phyloP scores from a whole-genome alignment of 495 filamentous ascomycete species.

The Antarctomyces pellizariae region DNA sequence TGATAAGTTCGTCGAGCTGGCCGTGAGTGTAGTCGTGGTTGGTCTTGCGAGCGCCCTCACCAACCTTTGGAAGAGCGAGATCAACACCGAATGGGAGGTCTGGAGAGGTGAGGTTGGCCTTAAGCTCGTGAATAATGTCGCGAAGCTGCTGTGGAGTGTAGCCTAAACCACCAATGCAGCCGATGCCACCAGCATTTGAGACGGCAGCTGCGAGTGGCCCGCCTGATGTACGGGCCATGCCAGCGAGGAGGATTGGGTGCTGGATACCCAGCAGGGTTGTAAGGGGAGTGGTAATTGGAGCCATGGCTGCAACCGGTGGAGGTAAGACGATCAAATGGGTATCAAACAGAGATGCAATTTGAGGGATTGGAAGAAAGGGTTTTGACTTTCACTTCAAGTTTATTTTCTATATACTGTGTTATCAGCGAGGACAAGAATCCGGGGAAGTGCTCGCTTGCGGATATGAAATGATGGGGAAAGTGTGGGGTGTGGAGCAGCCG shows the following conservation, averaged over 20 bases:
- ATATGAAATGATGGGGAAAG: no score
- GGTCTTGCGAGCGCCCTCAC: slow-evolving; percentile 53
- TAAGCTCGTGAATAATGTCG: slow-evolving; percentile 61
- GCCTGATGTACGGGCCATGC: slow-evolving; percentile 66
- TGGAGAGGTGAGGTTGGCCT: slow-evolving; percentile 35
- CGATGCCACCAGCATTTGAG: slow-evolving; percentile 70
- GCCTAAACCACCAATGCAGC: slow-evolving; percentile 62
- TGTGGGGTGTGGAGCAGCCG: no score
- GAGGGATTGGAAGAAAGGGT: no score
- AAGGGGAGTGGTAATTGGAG: slow-evolving; percentile 50
- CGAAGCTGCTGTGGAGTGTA: slow-evolving; percentile 65
- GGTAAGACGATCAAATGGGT: no score
- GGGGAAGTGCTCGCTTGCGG: no score
- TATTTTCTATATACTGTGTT: no score
- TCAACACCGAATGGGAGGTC: slow-evolving; percentile 68
- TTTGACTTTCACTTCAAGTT: no score
- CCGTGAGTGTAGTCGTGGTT: slow-evolving; percentile 86
- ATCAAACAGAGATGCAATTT: no score
- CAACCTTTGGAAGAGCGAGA: slow-evolving; percentile 66
- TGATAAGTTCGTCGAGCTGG: slow-evolving; percentile 58
- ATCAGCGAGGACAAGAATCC: no score
- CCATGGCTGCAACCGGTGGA: slow-evolving; percentile 11
- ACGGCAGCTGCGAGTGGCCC: slow-evolving; percentile 65
- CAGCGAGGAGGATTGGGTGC: slow-evolving; percentile 67
- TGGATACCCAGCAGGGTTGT: slow-evolving; percentile 48